phyloP scores from a whole-genome alignment of 768 basidiomycete genomes.

The Podaxis pistillaris region DNA sequence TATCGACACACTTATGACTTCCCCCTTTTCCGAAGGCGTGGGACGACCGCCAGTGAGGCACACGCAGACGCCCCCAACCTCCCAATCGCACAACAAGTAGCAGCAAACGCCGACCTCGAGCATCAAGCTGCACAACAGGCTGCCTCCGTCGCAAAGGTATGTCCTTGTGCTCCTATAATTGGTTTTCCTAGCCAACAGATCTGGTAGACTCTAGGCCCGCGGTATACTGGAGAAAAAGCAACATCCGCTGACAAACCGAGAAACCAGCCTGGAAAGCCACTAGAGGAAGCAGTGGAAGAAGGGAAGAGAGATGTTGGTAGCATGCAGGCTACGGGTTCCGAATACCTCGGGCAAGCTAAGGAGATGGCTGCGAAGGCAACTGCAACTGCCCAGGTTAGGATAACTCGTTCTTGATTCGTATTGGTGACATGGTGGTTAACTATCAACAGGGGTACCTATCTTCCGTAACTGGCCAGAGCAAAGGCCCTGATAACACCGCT shows the following conservation, averaged over 20 bases:
- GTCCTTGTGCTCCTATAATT: slow-evolving; percentile 10
- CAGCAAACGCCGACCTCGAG: slow-evolving; percentile 42
- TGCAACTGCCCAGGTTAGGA: slow-evolving; percentile 42
- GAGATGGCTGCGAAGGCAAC: slow-evolving; percentile 42
- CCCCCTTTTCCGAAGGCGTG: slow-evolving; percentile 28
- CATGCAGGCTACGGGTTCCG: slow-evolving; percentile 41
- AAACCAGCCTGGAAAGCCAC: slow-evolving; percentile 35
- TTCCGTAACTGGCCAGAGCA: background rate
- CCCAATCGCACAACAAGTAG: slow-evolving; percentile 40
- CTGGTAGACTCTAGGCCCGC: slow-evolving; percentile 30
- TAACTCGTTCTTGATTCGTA: slow-evolving; percentile 4
- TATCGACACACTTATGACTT: background rate
- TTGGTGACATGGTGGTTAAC: background rate
- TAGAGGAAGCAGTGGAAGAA: slow-evolving; percentile 52
- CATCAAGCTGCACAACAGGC: slow-evolving; percentile 49
- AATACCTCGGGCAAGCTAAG: slow-evolving; percentile 58
- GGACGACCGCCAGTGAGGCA: slow-evolving; percentile 56
- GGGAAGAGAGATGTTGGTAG: slow-evolving; percentile 51
- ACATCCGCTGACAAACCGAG: slow-evolving; percentile 37
- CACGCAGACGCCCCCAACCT: slow-evolving; percentile 46
- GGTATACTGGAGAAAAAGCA: slow-evolving; percentile 31
- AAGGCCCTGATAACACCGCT: background rate
- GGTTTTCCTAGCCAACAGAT: background rate
- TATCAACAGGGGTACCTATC: background rate
- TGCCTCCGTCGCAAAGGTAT: slow-evolving; percentile 52